phyloP scores from a whole-genome alignment of 2,329 filamentous ascomycete genomes.

The Penicillium sp. region DNA sequence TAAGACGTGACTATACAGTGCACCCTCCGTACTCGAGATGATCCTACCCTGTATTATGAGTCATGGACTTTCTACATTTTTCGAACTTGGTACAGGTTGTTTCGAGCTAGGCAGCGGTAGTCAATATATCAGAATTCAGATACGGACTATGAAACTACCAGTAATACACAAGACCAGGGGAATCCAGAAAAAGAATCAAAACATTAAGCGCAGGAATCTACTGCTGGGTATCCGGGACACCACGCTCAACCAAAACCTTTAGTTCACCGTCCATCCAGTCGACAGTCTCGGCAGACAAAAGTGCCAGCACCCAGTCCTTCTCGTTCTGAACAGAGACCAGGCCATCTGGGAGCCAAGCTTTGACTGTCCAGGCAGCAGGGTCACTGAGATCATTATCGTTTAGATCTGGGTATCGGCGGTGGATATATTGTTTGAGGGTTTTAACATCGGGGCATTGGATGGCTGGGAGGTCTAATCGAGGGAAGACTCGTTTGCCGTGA shows the following conservation, averaged over 20 bases:
- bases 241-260: conserved; percentile 41
- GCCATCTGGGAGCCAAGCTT: conserved; percentile 43
- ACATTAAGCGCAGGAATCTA: conserved; percentile 3
- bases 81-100: background rate
- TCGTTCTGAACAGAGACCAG: conserved; percentile 38
- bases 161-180: background rate
- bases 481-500: conserved; percentile 38
- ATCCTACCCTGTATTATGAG: conserved; percentile 14
- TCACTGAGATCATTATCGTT: background rate
- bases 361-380: conserved; percentile 33
- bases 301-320: conserved; percentile 44
- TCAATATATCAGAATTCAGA: background rate
- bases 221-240: conserved; percentile 11
- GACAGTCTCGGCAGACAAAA: conserved; percentile 41
- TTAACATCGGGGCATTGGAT: conserved; percentile 34
- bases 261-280: conserved; percentile 48
- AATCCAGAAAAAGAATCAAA: background rate
- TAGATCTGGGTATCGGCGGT: conserved; percentile 28
- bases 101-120: background rate
- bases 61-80: conserved; percentile 1
- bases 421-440: conserved; percentile 30
- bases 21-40: conserved; percentile 1
- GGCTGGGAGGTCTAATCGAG: conserved; percentile 35
- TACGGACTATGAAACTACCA: background rate
- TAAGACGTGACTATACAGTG: conserved; percentile 1